These are phyloP conservation scores for Fragaria nilgerrensis DNA, from an alignment of 306 rosid species.

Conservation along the genomic window DNA sequence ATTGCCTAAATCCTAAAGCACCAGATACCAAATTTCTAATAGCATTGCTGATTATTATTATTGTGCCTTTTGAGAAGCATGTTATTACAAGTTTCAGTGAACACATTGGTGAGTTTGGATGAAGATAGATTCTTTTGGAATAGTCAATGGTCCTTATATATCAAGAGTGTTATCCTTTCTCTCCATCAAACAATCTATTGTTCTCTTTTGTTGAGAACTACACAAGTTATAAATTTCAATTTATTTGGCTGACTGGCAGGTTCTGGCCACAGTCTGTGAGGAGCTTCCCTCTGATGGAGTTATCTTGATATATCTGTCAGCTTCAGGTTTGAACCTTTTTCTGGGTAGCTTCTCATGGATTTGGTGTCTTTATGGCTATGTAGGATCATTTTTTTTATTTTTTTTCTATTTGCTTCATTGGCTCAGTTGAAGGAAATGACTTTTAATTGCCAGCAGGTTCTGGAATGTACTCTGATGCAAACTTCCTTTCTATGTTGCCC, in stretches of 20 bases:
- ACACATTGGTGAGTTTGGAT: neutral
- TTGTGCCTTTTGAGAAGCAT: neutral
- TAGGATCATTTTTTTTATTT: constrained; percentile 4
- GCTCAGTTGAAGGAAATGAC: constrained; percentile 35
- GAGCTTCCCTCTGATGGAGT: constrained; percentile 93
- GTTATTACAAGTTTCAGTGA: neutral
- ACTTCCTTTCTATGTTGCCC: constrained; percentile 26
- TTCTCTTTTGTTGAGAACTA: neutral
- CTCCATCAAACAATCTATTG: neutral
- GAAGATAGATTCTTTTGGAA: neutral
- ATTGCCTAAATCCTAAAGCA: neutral
- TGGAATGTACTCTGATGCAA: constrained; percentile 43
- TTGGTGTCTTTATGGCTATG: constrained; percentile 12
- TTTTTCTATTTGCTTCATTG: constrained; percentile 24
- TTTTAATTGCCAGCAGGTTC: constrained; percentile 39
- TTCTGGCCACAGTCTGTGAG: constrained; percentile 93
- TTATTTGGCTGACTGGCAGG: constrained; percentile 42
- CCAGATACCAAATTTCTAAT: neutral
- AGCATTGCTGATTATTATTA: neutral
- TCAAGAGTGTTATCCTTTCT: neutral
- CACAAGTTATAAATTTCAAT: neutral
- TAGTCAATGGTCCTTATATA: neutral
- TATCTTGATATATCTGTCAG: constrained; percentile 84
- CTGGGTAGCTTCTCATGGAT: constrained; percentile 5
- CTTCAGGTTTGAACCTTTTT: constrained; percentile 61